A percentile compares a stretch with the other conserved stretches of the same genome.
phyloP scores from a whole-genome alignment of 148 eudicot species.

The Talinum fruticosum region DNA sequence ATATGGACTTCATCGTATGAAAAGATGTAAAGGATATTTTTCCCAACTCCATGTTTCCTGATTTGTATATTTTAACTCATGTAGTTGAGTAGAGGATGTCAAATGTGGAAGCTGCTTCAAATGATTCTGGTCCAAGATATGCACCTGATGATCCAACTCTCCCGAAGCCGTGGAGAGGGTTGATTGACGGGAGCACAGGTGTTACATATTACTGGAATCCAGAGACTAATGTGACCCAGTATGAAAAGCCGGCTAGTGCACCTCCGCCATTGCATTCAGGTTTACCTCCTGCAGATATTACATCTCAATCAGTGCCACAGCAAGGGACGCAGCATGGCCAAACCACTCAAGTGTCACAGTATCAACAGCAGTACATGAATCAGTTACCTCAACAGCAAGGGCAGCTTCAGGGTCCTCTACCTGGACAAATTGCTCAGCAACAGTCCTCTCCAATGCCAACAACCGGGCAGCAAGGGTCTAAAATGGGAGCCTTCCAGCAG shows the following conservation, averaged over 20 bases:
- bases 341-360: constrained; percentile 38
- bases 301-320: constrained; percentile 45
- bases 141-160: constrained; percentile 95
- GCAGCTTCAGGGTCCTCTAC: constrained; percentile 19
- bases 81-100: constrained; percentile 45
- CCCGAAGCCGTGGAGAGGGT: constrained; percentile 94
- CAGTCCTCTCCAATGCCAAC: constrained; percentile 23
- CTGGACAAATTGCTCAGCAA: constrained; percentile 31
- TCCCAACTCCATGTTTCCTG: background rate
- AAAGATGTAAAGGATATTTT: background rate
- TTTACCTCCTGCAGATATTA: constrained; percentile 40
- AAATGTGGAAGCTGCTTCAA: constrained; percentile 63
- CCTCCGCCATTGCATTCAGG: constrained; percentile 52
- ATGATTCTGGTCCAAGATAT: constrained; percentile 75
- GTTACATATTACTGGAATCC: constrained; percentile 90
- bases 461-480: constrained; percentile 51
- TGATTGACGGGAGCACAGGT: constrained; percentile 85
- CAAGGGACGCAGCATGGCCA: constrained; percentile 49
- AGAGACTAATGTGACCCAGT: constrained; percentile 84
- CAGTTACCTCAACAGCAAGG: constrained; percentile 34
- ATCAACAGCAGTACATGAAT: constrained; percentile 35
- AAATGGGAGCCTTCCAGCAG: constrained; percentile 28
- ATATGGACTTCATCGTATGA: background rate
- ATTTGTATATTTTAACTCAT: background rate
- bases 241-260: constrained; percentile 67